phyloP scores from a whole-genome alignment of 2,329 filamentous ascomycete genomes.

The Alternaria longipes region DNA sequence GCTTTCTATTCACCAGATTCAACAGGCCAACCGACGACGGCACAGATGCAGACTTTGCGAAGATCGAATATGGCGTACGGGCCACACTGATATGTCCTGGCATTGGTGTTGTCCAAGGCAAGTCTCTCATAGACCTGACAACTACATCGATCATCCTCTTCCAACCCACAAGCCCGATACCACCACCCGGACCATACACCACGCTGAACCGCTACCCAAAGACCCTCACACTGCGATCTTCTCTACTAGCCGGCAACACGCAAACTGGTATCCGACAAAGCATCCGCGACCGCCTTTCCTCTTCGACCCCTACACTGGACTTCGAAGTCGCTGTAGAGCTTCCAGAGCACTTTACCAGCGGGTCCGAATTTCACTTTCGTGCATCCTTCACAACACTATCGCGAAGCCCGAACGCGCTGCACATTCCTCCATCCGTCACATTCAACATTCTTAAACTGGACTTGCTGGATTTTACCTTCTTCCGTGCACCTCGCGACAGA shows the following conservation, averaged over 20 bases:
- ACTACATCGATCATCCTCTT: conserved; percentile 27
- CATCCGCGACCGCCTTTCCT: conserved; percentile 33
- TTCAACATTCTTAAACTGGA: conserved; percentile 32
- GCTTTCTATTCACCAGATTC: conserved; percentile 19
- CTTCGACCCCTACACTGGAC: conserved; percentile 31
- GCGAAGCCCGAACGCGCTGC: conserved; percentile 19
- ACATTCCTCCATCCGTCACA: conserved; percentile 23
- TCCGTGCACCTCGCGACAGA: conserved; percentile 33
- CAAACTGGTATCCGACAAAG: conserved; percentile 32
- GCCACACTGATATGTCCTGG: conserved; percentile 28
- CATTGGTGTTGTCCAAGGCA: conserved; percentile 14
- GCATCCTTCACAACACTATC: conserved; percentile 22
- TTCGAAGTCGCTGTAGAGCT: conserved; percentile 29
- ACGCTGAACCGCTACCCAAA: conserved; percentile 14
- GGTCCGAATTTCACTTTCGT: conserved; percentile 32
- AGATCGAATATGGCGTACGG: conserved; percentile 33
- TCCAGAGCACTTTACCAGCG: conserved; percentile 25
- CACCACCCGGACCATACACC: conserved; percentile 4
- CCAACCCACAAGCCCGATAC: conserved; percentile 20
- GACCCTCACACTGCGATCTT: conserved; percentile 26
- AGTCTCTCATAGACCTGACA: conserved; percentile 17
- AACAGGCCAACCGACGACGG: not conserved
- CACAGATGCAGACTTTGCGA: conserved; percentile 24
- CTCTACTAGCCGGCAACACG: conserved; percentile 21
- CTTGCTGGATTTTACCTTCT: conserved; percentile 30